These are phyloP conservation scores for Tylopilus rubrobrunneus DNA, from an alignment of 768 basidiomycete genomes.

Conservation along the genomic window DNA sequence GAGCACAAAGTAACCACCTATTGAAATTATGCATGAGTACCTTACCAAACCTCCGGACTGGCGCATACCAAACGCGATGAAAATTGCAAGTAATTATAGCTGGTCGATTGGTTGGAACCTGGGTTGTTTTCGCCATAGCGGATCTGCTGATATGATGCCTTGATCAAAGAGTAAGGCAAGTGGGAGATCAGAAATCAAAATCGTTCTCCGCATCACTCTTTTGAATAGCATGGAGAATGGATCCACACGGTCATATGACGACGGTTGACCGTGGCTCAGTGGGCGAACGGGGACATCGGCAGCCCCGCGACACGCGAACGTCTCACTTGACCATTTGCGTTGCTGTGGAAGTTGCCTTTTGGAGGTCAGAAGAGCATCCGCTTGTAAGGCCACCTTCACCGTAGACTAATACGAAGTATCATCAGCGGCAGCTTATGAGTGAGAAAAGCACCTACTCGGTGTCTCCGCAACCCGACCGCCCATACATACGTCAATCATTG, in stretches of 20 bases:
- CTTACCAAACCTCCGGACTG: neutral
- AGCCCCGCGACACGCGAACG: neutral
- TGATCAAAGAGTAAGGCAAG: neutral
- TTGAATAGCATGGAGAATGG: neutral
- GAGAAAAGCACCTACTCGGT: conserved; percentile 50
- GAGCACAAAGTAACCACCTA: neutral
- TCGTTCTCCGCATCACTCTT: neutral
- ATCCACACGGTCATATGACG: conserved; percentile 7
- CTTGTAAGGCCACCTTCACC: conserved; percentile 86
- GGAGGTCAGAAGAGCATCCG: conserved; percentile 88
- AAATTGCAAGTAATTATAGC: conserved; percentile 11
- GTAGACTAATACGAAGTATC: conserved; percentile 53
- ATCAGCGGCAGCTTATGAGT: neutral
- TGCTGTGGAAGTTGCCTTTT: conserved; percentile 74
- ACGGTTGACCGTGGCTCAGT: neutral
- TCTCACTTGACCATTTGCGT: conserved; percentile 81
- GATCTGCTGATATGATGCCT: neutral
- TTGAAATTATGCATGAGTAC: neutral
- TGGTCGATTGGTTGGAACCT: conserved; percentile 10
- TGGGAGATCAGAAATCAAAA: neutral
- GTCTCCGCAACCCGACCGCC: conserved; percentile 96
- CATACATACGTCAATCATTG: conserved; percentile 86
- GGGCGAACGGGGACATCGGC: neutral
- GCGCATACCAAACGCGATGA: conserved; percentile 15
- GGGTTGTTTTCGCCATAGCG: neutral